Conservation (phyloP, 495 filamentous ascomycete species). For the Platismatia glauca region DNA sequence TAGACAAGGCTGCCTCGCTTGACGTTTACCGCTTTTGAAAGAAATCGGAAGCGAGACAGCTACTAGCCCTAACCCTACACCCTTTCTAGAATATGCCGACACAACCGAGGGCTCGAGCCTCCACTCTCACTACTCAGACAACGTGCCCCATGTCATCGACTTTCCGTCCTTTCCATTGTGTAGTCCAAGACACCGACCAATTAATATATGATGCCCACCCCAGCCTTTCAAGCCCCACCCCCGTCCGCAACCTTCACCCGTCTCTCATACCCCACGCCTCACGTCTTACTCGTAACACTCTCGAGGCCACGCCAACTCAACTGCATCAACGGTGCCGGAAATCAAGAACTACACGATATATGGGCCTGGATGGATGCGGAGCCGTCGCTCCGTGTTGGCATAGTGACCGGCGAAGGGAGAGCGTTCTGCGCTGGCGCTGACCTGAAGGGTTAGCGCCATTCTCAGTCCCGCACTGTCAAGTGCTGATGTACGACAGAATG, state of each 20-base stretch:
- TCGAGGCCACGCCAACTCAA: slow-evolving; percentile 40
- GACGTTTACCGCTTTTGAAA: too few species aligned
- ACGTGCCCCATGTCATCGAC: neutral
- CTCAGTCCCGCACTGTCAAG: neutral
- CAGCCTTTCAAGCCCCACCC: slow-evolving; percentile 31
- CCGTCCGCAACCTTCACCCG: slow-evolving; percentile 32
- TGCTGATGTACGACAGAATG: slow-evolving; percentile 13
- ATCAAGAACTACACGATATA: slow-evolving; percentile 43
- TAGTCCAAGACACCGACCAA: neutral
- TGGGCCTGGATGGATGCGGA: slow-evolving; percentile 51
- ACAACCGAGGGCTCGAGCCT: neutral
- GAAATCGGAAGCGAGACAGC: too few species aligned
- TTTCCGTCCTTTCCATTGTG: neutral
- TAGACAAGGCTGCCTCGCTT: too few species aligned
- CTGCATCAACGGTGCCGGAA: slow-evolving; percentile 42
- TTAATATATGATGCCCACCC: slow-evolving; percentile 1
- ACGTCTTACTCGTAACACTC: slow-evolving; percentile 42
- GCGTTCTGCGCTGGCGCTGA: slow-evolving; percentile 55
- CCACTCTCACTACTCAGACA: neutral
- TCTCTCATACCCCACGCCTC: slow-evolving; percentile 40
- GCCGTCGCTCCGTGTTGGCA: slow-evolving; percentile 44
- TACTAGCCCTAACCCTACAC: too few species aligned
- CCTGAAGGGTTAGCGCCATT: slow-evolving; percentile 38
- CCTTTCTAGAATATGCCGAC: too few species aligned
- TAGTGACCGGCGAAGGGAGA: slow-evolving; percentile 47